Base-by-base conservation (phyloP, 2,329 filamentous ascomycete species). In the Dactylellina leptospora region DNA sequence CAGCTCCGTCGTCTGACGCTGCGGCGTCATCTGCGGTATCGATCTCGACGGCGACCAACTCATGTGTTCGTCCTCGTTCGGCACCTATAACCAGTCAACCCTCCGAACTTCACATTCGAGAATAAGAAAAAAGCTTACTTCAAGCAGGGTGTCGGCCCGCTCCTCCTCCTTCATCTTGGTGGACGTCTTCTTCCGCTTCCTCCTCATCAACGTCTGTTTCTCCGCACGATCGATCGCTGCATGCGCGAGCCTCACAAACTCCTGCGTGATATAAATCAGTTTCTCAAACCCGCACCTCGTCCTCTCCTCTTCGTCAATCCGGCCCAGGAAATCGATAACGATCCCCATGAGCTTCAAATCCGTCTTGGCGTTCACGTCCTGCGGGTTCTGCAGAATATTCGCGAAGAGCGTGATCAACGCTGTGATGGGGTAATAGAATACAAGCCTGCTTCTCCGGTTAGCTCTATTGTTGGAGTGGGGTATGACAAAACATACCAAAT, bases 351-450 rank as follows among this genome's bases (percentile, higher is more conserved):
- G 82, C 75, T 90, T 90, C 13, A 95, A 87, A 79, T 99, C 95
- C 0, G 92, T 92, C 60, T 92, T 88, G 42, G 93, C 93, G 47
- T 92, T 86, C 0, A 90, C 87, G 78, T 99, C 95, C 68, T 93
- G 87, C 0, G 95, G 95, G 76, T 97, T 97, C 79, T 99, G 95
- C 0, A 99, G 81, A 48, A 97, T 96, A 77, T 97, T 97, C 69
- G 93, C 93, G 77, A 99, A 99, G 1, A 99, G 82, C 0, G 95
- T 97, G 45, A 99, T 92, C 3, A 97, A 85, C 0, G 95, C 91
- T 0, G 95, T 96, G 6, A 99, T 93, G 0, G 95, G 95, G 81
- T 96, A 99, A 80, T 99, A 99, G 9, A 97, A 83, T 75, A 97
- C 91, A 78, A 99, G 85, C 92, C 85, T 87, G 51, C 62, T 68